Base-by-base conservation (phyloP, 768 basidiomycete species). In the Dendrothele bispora region DNA sequence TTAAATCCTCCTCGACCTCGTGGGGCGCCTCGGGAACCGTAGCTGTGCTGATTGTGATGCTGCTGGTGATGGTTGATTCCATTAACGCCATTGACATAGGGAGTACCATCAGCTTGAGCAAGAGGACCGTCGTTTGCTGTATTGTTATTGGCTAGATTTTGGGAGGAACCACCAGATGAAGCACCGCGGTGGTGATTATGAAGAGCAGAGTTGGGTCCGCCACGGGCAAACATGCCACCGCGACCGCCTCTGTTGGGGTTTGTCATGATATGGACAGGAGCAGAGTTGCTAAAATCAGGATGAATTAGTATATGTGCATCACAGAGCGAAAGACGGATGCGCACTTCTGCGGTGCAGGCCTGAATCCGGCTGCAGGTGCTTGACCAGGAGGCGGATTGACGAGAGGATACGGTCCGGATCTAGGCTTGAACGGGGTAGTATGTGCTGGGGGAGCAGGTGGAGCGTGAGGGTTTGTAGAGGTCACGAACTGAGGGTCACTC, bases 401-500 rank as follows among this genome's bases (percentile, higher is more conserved):
- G 39, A 68, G 71, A 3, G 86, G 84, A 56, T 82, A 72, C 7
- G 86, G 83, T 1, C 88, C 87, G 55, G 80, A 73, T 20, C 80
- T 77, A 39, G 86, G 86, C 43, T 77, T 81, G 72, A 89, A 90
- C 0, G 83, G 78, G 4, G 68, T 59, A 15, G 51, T 32, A 28
- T 62, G 46, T 14, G 71, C 70, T 39, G 65, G 62, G 17, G 69
- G 73, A 15, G 72, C 72, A 17, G 75, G 73, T 4, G 75, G 72
- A 0, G 81, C 30, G 6, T 39, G 78, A 1, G 84, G 80, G 28
- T 82, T 80, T 5, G 84, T 91, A 0, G 86, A 82, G 14, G 86
- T 83, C 15, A 89, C 75, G 63, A 90, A 97, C 64, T 98, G 95
- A 3, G 82, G 87, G 55, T 84, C 73, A 18, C 84, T 88, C 55